Evolutionary conservation across 345 rosid genomes (phyloP).

Genomic region (Streptanthus diversifolius): DNA sequence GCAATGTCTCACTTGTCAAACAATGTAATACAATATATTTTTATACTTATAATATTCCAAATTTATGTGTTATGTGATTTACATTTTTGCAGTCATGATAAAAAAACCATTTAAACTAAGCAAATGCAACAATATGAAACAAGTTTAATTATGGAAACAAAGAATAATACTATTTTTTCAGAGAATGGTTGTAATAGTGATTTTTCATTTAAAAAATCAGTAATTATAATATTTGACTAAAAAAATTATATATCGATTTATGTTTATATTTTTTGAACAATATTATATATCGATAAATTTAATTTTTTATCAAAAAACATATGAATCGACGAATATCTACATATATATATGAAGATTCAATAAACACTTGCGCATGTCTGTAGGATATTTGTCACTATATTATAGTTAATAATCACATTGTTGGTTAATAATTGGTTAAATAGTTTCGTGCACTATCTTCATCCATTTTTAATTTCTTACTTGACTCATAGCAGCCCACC

Average conservation of each 20-base stretch:
- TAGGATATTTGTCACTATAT: neutral
- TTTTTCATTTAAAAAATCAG: neutral
- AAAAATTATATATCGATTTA: neutral
- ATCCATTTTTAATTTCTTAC: conserved; percentile 12
- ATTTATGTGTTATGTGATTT: neutral
- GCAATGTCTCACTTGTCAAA: conserved; percentile 11
- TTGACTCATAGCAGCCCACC: conserved; percentile 11
- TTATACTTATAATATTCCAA: neutral
- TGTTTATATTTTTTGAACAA: neutral
- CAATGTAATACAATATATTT: neutral
- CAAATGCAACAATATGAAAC: neutral
- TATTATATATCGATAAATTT: neutral
- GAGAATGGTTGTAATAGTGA: neutral
- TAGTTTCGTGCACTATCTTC: conserved; percentile 14
- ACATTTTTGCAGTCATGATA: neutral
- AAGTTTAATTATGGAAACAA: neutral
- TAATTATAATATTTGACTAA: neutral
- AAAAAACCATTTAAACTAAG: neutral
- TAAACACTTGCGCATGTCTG: neutral
- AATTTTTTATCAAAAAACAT: neutral
- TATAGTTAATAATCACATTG: neutral
- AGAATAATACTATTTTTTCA: neutral
- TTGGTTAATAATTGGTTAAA: neutral
- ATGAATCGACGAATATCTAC: neutral
- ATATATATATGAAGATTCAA: neutral